These are phyloP conservation scores for Lentinula detonsa DNA, from an alignment of 768 basidiomycete genomes.

Conservation along the genomic window DNA sequence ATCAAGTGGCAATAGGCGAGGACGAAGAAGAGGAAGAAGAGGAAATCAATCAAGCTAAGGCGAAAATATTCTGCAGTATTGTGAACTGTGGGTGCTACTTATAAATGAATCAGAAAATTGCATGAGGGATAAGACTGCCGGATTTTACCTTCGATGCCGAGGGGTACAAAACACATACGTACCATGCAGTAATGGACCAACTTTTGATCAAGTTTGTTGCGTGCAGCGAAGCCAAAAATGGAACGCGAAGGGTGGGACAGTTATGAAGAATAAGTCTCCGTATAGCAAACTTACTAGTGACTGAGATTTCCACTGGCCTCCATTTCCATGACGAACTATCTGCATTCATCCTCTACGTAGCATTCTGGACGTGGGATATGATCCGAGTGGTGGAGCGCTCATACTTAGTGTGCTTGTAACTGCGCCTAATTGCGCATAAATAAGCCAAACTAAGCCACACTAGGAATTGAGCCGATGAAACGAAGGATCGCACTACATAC, in stretches of 20 bases:
- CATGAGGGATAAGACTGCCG: neutral
- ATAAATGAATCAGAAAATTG: neutral
- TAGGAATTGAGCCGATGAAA: neutral
- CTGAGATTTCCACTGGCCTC: neutral
- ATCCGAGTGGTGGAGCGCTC: too few relatives aligned
- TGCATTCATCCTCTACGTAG: neutral
- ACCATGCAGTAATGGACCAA: neutral
- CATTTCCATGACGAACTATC: neutral
- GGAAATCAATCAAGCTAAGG: neutral
- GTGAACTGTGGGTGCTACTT: neutral
- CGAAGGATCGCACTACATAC: neutral
- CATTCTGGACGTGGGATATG: neutral
- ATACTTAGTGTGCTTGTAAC: too few relatives aligned
- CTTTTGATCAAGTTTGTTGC: neutral
- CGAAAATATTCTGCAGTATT: neutral
- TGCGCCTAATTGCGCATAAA: too few relatives aligned
- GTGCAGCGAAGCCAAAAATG: neutral
- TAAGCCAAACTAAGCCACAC: neutral
- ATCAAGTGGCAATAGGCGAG: neutral
- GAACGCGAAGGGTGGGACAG: neutral
- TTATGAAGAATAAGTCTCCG: neutral
- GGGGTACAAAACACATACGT: neutral
- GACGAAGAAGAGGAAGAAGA: neutral
- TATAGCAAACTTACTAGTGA: neutral
- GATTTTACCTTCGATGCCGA: neutral